Conservation (phyloP, 371 early-diverging fungal species). For the Syncephalis fuscata region DNA sequence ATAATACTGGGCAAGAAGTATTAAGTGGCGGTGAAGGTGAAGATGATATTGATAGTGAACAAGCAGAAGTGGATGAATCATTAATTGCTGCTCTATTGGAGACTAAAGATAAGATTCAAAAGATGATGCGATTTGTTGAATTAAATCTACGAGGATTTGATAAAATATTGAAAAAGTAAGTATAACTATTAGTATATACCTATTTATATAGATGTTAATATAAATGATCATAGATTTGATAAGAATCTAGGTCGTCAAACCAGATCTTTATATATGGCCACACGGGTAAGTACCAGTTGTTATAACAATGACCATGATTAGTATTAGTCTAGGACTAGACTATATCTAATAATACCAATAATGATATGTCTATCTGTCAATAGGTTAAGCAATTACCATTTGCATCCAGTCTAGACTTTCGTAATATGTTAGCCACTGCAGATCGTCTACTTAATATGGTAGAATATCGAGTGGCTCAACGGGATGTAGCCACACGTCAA, state of each 20-base stretch:
- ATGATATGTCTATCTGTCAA: not conserved
- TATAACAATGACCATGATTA: too few species aligned
- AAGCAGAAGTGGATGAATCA: conserved; percentile 25
- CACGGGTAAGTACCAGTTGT: not conserved
- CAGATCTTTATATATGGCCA: not conserved
- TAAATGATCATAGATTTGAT: not conserved
- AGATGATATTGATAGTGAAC: conserved; percentile 2
- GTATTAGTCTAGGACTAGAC: too few species aligned
- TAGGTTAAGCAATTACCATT: not conserved
- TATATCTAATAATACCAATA: not conserved
- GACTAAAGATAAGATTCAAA: conserved; percentile 34
- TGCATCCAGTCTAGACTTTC: not conserved
- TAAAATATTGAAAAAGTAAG: conserved; percentile 60
- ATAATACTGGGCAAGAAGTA: not conserved
- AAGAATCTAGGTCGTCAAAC: not conserved
- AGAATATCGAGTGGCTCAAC: too few species aligned
- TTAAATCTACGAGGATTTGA: conserved; percentile 42
- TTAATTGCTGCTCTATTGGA: conserved; percentile 34
- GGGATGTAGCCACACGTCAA: conserved; percentile 11
- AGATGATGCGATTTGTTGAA: conserved; percentile 42
- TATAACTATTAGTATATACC: not conserved
- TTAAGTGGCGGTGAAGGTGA: not conserved
- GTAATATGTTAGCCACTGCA: not conserved
- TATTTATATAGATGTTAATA: not conserved
- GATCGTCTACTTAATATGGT: conserved; percentile 4